Conservation (phyloP, 208 protist species). For the Trypanosomatidae sp. region DNA sequence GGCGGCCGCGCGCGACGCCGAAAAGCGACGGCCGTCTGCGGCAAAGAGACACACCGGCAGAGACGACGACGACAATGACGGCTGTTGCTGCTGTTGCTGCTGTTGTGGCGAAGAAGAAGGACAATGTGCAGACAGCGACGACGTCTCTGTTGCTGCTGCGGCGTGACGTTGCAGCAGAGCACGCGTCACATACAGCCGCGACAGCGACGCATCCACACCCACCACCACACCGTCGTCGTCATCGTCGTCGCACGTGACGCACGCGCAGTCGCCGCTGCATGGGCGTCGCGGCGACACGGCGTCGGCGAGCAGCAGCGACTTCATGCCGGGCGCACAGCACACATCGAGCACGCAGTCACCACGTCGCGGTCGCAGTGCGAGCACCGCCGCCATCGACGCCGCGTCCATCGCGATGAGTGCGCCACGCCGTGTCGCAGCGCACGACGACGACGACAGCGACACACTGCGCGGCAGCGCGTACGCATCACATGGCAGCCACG, state of each 20-base stretch:
- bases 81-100: too few species aligned
- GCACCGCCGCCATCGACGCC: slow-evolving; percentile 67
- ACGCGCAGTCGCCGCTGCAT: neutral
- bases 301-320: slow-evolving; percentile 53
- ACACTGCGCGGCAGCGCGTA: slow-evolving; percentile 26
- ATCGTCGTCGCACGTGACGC: neutral
- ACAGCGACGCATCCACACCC: slow-evolving; percentile 54
- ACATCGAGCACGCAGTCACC: slow-evolving; percentile 71
- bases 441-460: slow-evolving; percentile 7
- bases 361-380: slow-evolving; percentile 31
- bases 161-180: too few species aligned
- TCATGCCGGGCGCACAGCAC: slow-evolving; percentile 84
- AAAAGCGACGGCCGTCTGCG: too few species aligned
- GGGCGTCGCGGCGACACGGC: slow-evolving; percentile 11
- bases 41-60: too few species aligned
- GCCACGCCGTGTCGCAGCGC: slow-evolving; percentile 19
- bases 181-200: slow-evolving; percentile 59
- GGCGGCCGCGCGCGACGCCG: too few species aligned
- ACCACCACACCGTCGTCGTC: slow-evolving; percentile 20
- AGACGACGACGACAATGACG: too few species aligned
- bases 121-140: too few species aligned
- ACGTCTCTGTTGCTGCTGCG: too few species aligned
- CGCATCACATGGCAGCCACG: slow-evolving; percentile 46
- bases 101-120: too few species aligned
- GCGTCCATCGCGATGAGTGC: slow-evolving; percentile 71